phyloP scores from a whole-genome alignment of 805 yeast species.

The Sungouiella blattae region DNA sequence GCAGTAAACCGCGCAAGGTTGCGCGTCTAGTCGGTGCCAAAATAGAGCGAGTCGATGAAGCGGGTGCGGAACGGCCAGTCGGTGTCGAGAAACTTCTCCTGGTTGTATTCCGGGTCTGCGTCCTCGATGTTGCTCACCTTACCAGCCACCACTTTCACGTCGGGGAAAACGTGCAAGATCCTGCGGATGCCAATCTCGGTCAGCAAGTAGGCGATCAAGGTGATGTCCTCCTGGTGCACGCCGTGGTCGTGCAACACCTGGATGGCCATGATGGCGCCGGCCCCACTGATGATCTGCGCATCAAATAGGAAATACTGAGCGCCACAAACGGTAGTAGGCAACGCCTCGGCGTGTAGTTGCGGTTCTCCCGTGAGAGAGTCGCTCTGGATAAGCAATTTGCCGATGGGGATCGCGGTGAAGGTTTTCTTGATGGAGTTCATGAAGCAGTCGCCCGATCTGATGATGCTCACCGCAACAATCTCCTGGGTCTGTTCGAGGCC shows the following conservation, averaged over 20 bases:
- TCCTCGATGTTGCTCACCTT: slow-evolving; percentile 45
- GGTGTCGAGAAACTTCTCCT: slow-evolving; percentile 41
- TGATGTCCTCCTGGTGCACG: slow-evolving; percentile 56
- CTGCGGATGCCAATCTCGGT: slow-evolving; percentile 76
- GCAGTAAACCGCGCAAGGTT: too few relatives aligned
- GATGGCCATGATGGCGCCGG: slow-evolving; percentile 91
- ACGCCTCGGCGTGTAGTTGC: slow-evolving; percentile 73
- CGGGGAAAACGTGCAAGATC: slow-evolving; percentile 68
- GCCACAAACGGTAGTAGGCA: slow-evolving; percentile 45
- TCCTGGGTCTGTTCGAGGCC: slow-evolving; percentile 48
- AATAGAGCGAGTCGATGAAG: slow-evolving; percentile 73
- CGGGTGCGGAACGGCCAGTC: slow-evolving; percentile 64
- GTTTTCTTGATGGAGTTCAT: slow-evolving; percentile 73
- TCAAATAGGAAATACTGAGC: slow-evolving; percentile 68
- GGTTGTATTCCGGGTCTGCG: slow-evolving; percentile 23
- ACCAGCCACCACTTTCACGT: slow-evolving; percentile 67
- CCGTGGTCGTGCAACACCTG: slow-evolving; percentile 84
- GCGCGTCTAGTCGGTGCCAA: slow-evolving; percentile 52
- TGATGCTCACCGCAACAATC: slow-evolving; percentile 70
- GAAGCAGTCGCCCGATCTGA: slow-evolving; percentile 92
- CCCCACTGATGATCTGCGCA: slow-evolving; percentile 87
- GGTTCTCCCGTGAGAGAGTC: slow-evolving; percentile 93
- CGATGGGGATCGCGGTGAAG: slow-evolving; percentile 73
- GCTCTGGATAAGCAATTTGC: slow-evolving; percentile 83
- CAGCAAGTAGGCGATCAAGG: slow-evolving; percentile 68